phyloP scores from a whole-genome alignment of 208 protist genomes.

The Vickermania ingenoplastis region DNA sequence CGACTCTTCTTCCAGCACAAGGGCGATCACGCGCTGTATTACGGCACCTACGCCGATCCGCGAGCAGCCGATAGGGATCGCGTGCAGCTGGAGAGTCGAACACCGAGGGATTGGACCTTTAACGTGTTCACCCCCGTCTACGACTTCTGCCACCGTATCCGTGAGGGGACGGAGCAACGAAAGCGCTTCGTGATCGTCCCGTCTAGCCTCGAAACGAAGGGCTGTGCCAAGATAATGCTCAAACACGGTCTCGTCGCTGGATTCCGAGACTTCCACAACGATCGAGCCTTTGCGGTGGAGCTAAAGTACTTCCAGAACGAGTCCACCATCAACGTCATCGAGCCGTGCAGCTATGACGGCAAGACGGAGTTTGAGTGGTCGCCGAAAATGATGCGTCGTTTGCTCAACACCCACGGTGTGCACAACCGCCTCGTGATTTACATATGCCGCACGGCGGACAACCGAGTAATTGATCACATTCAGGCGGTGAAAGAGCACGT shows the following conservation, averaged over 20 bases:
- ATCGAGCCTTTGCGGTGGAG: slow-evolving; percentile 86
- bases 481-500: slow-evolving; percentile 79
- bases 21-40: slow-evolving; percentile 86
- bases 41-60: slow-evolving; percentile 78
- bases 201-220: slow-evolving; percentile 78
- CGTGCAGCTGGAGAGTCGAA: slow-evolving; percentile 76
- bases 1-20: slow-evolving; percentile 90
- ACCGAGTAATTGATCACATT: slow-evolving; percentile 85
- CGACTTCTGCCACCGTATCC: slow-evolving; percentile 86
- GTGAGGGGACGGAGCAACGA: slow-evolving; percentile 75
- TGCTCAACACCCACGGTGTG: slow-evolving; percentile 79
- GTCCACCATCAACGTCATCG: slow-evolving; percentile 80
- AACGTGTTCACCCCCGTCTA: slow-evolving; percentile 78
- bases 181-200: slow-evolving; percentile 88
- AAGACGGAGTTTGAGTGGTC: slow-evolving; percentile 89
- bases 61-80: slow-evolving; percentile 70
- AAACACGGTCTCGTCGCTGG: slow-evolving; percentile 83
- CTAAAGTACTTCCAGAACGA: slow-evolving; percentile 89
- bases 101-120: slow-evolving; percentile 55
- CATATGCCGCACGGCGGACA: slow-evolving; percentile 77
- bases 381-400: slow-evolving; percentile 86
- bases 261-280: slow-evolving; percentile 89
- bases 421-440: slow-evolving; percentile 84
- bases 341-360: slow-evolving; percentile 78
- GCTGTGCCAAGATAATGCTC: slow-evolving; percentile 79